A percentile compares a stretch with the other conserved stretches of the same genome.
phyloP scores from a whole-genome alignment of 306 rosid species.

The Fragaria ananassa region DNA sequence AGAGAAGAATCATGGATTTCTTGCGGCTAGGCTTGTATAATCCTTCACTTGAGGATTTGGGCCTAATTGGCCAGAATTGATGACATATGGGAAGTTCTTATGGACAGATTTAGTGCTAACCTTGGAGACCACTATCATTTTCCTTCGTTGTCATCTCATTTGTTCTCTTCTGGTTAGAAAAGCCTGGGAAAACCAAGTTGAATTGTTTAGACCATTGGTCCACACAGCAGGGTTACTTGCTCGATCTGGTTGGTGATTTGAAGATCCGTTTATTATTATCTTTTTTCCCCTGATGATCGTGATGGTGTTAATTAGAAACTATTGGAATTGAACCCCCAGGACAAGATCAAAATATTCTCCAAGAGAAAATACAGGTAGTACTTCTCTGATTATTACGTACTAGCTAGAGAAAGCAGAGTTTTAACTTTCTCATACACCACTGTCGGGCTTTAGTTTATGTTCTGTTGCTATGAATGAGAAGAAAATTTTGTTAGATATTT shows the following conservation, averaged over 20 bases:
- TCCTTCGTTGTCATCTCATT: background rate
- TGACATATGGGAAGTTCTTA: slow-evolving; percentile 3
- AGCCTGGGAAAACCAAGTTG: background rate
- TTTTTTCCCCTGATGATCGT: background rate
- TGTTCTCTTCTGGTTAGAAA: background rate
- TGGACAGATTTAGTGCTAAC: slow-evolving; percentile 2
- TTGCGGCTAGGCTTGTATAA: slow-evolving; percentile 8
- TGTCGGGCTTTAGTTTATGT: background rate
- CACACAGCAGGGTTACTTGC: background rate
- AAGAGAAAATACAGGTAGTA: background rate
- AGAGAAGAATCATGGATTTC: background rate
- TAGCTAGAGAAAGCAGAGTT: background rate
- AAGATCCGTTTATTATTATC: background rate
- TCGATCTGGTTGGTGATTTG: background rate
- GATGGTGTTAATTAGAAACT: background rate
- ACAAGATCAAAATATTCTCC: background rate
- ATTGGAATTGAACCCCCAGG: background rate
- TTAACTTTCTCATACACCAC: background rate
- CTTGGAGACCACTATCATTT: slow-evolving; percentile 8
- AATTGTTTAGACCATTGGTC: background rate
- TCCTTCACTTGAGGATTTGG: background rate
- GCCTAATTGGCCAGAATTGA: slow-evolving; percentile 16
- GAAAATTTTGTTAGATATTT: too few relatives aligned
- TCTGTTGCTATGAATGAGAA: background rate
- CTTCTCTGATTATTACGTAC: background rate